Percentiles rank a stretch among this genome's conserved stretches.
Evolutionary conservation across 2,329 filamentous ascomycete species (phyloP).

Genomic region (Fusarium sp.): DNA sequence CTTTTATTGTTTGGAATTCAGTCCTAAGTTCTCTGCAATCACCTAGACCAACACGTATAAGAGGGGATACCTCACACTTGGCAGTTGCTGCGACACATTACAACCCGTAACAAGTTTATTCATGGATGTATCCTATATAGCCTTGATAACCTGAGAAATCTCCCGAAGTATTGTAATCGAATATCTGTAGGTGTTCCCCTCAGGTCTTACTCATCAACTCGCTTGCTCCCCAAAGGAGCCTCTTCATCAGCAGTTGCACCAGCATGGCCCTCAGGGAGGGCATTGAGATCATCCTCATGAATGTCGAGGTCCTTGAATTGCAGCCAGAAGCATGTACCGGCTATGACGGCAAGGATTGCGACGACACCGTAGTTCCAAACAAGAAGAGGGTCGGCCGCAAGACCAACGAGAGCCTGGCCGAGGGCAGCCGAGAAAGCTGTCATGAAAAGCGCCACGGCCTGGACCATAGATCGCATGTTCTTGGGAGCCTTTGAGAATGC

Average conservation of each 20-base stretch:
- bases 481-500: conserved; percentile 79
- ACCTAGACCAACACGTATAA: neutral
- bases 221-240: conserved; percentile 27
- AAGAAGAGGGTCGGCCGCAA: conserved; percentile 68
- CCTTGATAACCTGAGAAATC: neutral
- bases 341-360: conserved; percentile 71
- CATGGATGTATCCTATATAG: neutral
- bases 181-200: neutral
- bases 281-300: conserved; percentile 74
- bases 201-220: conserved; percentile 17
- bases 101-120: neutral
- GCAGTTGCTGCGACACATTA: neutral
- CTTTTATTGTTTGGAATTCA: neutral
- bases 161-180: neutral
- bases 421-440: conserved; percentile 74
- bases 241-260: conserved; percentile 38
- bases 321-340: conserved; percentile 72
- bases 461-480: conserved; percentile 81
- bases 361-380: conserved; percentile 79
- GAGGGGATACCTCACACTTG: neutral
- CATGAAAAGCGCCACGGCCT: conserved; percentile 73
- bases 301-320: conserved; percentile 67
- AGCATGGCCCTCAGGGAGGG: conserved; percentile 53
- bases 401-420: conserved; percentile 63
- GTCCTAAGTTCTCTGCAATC: no score